phyloP scores from a whole-genome alignment of 306 rosid species.

The Alnus rubra region DNA sequence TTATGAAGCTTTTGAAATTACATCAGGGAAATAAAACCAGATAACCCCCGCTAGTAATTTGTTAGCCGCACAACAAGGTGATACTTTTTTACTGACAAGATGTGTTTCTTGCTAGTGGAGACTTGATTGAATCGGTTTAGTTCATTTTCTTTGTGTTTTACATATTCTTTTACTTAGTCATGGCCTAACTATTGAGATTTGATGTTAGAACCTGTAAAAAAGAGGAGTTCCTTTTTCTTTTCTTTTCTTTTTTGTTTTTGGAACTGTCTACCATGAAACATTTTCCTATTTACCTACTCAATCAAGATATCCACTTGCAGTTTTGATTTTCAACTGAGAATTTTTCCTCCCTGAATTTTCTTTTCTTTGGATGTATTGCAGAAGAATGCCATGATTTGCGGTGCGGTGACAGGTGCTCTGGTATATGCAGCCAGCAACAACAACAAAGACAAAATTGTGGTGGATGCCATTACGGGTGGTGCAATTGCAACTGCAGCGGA shows the following conservation, averaged over 20 bases:
- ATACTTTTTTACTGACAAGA: background rate
- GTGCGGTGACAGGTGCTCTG: constrained; percentile 81
- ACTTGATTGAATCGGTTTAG: background rate
- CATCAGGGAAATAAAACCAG: background rate
- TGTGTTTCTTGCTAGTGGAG: background rate
- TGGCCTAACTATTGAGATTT: too few species aligned
- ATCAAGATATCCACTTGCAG: background rate
- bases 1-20: background rate
- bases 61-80: background rate
- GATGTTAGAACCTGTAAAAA: too few species aligned
- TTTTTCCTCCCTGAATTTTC: background rate
- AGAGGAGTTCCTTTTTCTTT: background rate
- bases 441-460: constrained; percentile 50
- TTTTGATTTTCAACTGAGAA: constrained; percentile 10
- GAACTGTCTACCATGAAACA: background rate
- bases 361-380: constrained; percentile 46
- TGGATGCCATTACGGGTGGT: constrained; percentile 83
- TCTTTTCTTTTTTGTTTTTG: too few species aligned
- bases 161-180: too few species aligned
- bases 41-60: background rate
- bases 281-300: background rate
- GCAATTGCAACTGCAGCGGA: constrained; percentile 92
- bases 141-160: background rate
- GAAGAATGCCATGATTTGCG: constrained; percentile 95
- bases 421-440: constrained; percentile 51